Base-by-base conservation (phyloP, 2,329 filamentous ascomycete genomes). In the Claviceps sp. region DNA sequence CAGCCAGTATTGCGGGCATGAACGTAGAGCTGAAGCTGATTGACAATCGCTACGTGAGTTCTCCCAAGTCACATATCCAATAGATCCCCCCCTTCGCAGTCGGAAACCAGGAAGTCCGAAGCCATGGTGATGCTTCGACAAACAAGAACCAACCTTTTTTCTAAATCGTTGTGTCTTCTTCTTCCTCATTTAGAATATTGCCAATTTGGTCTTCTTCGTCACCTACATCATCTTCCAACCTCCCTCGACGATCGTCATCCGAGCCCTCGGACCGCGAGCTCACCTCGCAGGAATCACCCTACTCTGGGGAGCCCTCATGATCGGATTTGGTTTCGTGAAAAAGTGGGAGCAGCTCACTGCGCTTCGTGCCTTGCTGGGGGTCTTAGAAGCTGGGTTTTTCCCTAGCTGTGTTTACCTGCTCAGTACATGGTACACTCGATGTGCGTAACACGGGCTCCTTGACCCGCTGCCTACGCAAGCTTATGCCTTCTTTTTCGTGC, bases 201-300 rank as follows among this genome's bases (percentile, higher is more conserved):
- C 84, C 52, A 84, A 84, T 4, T 71, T 88, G 38, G 73, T 87
- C 60, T 89, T 89, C 70, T 89, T 88, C 71, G 73, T 86, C 57
- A 77, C 83, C 1, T 89, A 89, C 63, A 76, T 84, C 54, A 50
- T 86, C 49, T 84, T 87, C 56, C 84, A 89, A 61, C 80, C 84
- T 0, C 83, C 83, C 0, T 84, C 84, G 2, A 88, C 85, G 0
- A 69, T 88, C 43, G 65, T 87, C 36, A 74, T 85, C 48, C 81
- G 85, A 38, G 80, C 79, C 60, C 60, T 89, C 49, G 85, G 85
- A 1, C 78, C 81, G 3, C 74, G 80, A 5, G 62, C 72, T 38
- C 79, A 81, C 53, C 68, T 84, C 1, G 65, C 75, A 0, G 54
- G 61, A 46, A 79, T 84, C 58, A 77, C 76, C 2, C 52, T 80